Evolutionary conservation across 2,329 filamentous ascomycete species (phyloP), one percentile per base, ranked within the genome.

Genomic region (Fusarium nematophilum): DNA sequence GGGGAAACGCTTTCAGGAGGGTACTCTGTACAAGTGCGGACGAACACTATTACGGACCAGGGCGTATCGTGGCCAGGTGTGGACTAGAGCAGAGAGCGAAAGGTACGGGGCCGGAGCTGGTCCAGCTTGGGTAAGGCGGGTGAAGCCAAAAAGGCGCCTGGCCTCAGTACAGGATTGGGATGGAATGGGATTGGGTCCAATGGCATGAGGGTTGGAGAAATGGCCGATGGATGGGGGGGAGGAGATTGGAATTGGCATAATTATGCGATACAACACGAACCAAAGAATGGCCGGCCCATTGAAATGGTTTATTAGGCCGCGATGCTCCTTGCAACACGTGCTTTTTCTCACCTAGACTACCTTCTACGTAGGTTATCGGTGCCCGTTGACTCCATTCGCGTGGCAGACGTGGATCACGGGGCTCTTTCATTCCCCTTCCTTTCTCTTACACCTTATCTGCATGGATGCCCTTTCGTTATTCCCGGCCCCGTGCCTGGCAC

Each of bases 401-500:
- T 7, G n/a, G 9, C 8, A 31, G 29, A 7, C 26, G 26, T 7
- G 26, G 42, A n/a, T 33, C 29, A 45, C 42, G 18, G 18, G 42
- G 26, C 33, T 23, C 42, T 45, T 18, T 18, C 29, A 14, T 46
- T 17, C 40, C 27, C 39, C 14, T 13, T 26, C 36, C n/a, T n/a
- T n/a, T 25, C 11, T 26, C 17, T n/a, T n/a, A n/a, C 36, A 25
- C 13, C 25, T 18, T 23, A 39, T 23, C 46, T 54, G 14, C 46
- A 46, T 48, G 30, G 34, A 26, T 53, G 13, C 44, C 37, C 14
- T 54, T 27, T 52, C 46, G 40, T 40, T 47, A 52, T 52, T 61
- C 45, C 48, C 59, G 48, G 58, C 43, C 53, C 48, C 17, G 53
- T 59, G 29, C 25, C 54, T 30, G 29, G 33, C 54, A n/a, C n/a